Conservation (phyloP, 805 yeast species). For the Teunomyces lycoperdinae region DNA sequence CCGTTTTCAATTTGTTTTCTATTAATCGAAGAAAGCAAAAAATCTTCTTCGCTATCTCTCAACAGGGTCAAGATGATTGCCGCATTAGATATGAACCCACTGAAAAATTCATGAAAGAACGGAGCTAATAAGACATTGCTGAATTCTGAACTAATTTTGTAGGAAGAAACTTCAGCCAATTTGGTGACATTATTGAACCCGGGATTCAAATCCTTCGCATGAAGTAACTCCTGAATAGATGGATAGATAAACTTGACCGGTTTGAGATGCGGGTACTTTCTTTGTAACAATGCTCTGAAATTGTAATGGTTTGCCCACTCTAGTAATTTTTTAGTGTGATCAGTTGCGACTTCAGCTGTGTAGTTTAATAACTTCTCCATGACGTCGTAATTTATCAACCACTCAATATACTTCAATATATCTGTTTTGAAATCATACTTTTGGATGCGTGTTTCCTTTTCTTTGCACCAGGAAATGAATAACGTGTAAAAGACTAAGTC, state of each 20-base stretch:
- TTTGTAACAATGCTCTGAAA: constrained; percentile 63
- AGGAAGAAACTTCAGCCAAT: constrained; percentile 26
- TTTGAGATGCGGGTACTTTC: constrained; percentile 55
- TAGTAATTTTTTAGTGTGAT: constrained; percentile 29
- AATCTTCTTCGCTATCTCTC: constrained; percentile 74
- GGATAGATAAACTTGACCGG: constrained; percentile 54
- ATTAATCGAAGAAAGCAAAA: constrained; percentile 49
- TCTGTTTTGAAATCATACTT: constrained; percentile 53
- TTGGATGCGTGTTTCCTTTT: constrained; percentile 35
- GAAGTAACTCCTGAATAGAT: constrained; percentile 32
- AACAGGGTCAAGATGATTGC: constrained; percentile 65
- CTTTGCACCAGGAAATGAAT: constrained; percentile 69
- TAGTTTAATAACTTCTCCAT: constrained; percentile 63
- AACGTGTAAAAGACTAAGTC: constrained; percentile 51
- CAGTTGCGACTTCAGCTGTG: constrained; percentile 53
- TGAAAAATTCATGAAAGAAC: constrained; percentile 49
- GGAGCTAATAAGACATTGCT: constrained; percentile 34
- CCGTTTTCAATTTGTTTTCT: constrained; percentile 10
- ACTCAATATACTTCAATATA: constrained; percentile 58
- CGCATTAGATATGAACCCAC: constrained; percentile 56
- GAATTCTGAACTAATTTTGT: constrained; percentile 18
- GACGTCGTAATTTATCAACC: constrained; percentile 62
- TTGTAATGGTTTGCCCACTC: constrained; percentile 57
- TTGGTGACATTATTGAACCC: constrained; percentile 25
- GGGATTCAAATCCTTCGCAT: constrained; percentile 26